Evolutionary conservation across 768 basidiomycete genomes (phyloP).

Genomic region (Lentinula edodes): DNA sequence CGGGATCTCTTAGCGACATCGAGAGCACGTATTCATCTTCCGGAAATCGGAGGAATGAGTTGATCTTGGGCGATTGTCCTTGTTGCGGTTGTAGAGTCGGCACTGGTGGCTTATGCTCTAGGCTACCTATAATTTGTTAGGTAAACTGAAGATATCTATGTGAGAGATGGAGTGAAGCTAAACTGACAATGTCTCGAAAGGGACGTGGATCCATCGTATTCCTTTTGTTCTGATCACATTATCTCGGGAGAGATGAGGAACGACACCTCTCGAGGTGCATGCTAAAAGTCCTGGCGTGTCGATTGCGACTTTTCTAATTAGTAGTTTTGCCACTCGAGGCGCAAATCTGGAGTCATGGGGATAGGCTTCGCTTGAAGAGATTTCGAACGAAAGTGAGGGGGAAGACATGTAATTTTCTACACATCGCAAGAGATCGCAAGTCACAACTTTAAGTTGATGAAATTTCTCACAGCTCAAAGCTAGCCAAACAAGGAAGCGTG

Average conservation of each 20-base stretch:
- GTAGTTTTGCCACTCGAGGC: not conserved
- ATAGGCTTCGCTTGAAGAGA: not conserved
- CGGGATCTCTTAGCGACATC: constrained; percentile 61
- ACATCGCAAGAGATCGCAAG: too few relatives aligned
- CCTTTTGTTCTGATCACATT: constrained; percentile 40
- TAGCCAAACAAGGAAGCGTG: not conserved
- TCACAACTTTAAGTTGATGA: too few relatives aligned
- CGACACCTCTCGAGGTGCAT: constrained; percentile 64
- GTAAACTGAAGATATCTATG: not conserved
- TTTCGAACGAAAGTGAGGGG: not conserved
- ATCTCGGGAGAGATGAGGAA: constrained; percentile 71
- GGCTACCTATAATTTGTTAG: constrained; percentile 24
- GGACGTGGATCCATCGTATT: constrained; percentile 60
- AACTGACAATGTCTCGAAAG: constrained; percentile 81
- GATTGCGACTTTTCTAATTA: constrained; percentile 26
- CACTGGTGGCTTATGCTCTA: constrained; percentile 63
- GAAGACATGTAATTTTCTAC: not conserved
- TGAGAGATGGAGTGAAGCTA: not conserved
- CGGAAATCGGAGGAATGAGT: constrained; percentile 57
- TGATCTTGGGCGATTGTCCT: constrained; percentile 46
- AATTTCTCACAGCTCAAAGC: not conserved
- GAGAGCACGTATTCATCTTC: constrained; percentile 45
- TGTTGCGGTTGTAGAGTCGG: constrained; percentile 45
- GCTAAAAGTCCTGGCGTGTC: constrained; percentile 59
- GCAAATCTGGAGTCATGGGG: not conserved